Evolutionary conservation across 768 basidiomycete species (phyloP).

Genomic region (Pleurotus djamor): DNA sequence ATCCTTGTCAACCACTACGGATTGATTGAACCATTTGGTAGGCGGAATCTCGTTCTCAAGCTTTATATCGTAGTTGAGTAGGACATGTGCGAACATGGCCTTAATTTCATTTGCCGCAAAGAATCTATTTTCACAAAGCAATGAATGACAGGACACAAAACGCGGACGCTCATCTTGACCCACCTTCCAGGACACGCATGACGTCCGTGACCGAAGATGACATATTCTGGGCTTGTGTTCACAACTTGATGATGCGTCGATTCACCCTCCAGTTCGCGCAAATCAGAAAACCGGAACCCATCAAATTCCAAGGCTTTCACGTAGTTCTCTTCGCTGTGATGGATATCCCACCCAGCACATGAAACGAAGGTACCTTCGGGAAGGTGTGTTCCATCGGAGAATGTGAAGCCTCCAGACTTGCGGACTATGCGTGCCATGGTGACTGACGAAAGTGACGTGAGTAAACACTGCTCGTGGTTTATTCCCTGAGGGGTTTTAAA

Average conservation of each 20-base stretch:
- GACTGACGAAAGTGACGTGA: conserved; percentile 14
- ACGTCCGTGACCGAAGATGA: conserved; percentile 36
- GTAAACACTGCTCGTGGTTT: too few relatives aligned
- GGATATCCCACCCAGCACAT: conserved; percentile 16
- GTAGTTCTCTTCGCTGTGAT: conserved; percentile 32
- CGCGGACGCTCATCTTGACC: background rate
- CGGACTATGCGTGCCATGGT: conserved; percentile 17
- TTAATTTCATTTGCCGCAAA: conserved; percentile 14
- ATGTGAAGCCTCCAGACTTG: conserved; percentile 18
- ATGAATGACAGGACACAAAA: background rate
- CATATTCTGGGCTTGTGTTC: conserved; percentile 23
- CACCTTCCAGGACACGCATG: conserved; percentile 26
- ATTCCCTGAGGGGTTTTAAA: too few relatives aligned
- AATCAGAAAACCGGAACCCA: conserved; percentile 44
- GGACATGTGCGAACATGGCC: conserved; percentile 16
- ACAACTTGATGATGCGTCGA: conserved; percentile 30
- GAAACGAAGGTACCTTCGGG: conserved; percentile 11
- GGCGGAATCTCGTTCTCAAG: background rate
- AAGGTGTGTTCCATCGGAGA: conserved; percentile 14
- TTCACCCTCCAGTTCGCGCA: conserved; percentile 30
- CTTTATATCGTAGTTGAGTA: conserved; percentile 17
- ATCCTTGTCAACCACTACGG: too few relatives aligned
- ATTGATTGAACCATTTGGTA: too few relatives aligned
- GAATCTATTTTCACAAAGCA: background rate
- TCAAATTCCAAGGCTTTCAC: conserved; percentile 37